Base-by-base conservation (phyloP, 148 eudicot genomes). In the Diospyros lotus region DNA sequence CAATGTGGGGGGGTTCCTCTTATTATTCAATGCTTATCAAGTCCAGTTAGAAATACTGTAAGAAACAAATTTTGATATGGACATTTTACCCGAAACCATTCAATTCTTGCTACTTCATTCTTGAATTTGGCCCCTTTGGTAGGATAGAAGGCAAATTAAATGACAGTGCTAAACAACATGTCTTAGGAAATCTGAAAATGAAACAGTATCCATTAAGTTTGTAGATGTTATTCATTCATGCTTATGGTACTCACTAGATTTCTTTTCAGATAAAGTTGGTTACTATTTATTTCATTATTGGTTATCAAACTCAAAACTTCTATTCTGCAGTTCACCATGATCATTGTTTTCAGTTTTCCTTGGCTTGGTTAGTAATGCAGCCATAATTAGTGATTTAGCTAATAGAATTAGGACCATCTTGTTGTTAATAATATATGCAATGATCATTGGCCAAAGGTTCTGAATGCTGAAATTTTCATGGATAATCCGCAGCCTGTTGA, bases 11-110 rank as follows among this genome's bases (percentile, higher is more conserved):
- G 80, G 54, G 71, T 77, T 64, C 64, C 75, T 77, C 60, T 78
- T 40, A 13, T 78, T 66, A 78, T 78, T 73, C 67, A 73, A 78
- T 78, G 81, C 42, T 60, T 78, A 60, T 78, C 81, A 14, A 78
- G 81, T 42, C 81, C 81, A 58, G 81, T 78, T 28, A 66, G 68
- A 66, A 78, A 78, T 45, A 78, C 68, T 13, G 77, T 78, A 73
- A 66, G 77, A 2, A 15, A 40, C 13, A 58, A 46, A 58, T 2
- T 6, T 40, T 46, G 52, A 12, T 15, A 7, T 48, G 11, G 60
- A 1, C 17, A 1, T 51, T 51, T 51, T 68, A 11, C 9, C 44
- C 51, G 43, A 67, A 18, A 3, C 28, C 72, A 68, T 68, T 59
- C 63, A 59, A 18, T 59, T 59, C 39, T 59, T 39, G 6, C 11